Evolutionary conservation across 1,284 basidiomycete genomes (phyloP), one percentile per base, ranked within the genome.

Genomic region (Filobasidium uniguttulatum): DNA sequence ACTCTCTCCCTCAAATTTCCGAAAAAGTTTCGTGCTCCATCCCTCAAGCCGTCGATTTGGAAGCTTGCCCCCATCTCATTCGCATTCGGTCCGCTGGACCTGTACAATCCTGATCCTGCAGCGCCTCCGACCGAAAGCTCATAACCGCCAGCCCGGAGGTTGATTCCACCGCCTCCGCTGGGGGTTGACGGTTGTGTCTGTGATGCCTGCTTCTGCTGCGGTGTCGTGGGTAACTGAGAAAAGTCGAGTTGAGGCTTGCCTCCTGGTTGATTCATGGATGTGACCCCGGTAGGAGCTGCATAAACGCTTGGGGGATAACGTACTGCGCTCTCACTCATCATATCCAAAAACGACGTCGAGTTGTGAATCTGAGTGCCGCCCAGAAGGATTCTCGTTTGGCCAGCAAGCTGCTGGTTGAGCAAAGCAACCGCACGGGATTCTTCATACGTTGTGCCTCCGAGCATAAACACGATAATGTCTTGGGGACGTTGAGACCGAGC

Each of bases 301-400:
- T 68, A 69, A 23, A 71, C 65, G 4, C 55, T 55, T 15, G 63
- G 60, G n/a, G 65, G 63, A 55, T 60, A 69, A 36, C 66, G 58
- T 34, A 65, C 63, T 0, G 68, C 69, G 5, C 60, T 59, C 9
- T 58, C 49, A 19, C 61, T 60, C 20, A 71, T 62, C 69, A 70
- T 71, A 25, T 68, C 62, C 31, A 71, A 57, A 59, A 71, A 71
- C 86, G 80, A 85, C 17, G 80, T 80, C 3, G 89, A 93, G 64
- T 94, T 96, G 66, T 91, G 89, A 15, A 97, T 77, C 56, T 82
- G 90, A 35, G 86, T 91, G 9, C 91, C 90, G 8, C 91, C 90
- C 2, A 97, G 78, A 3, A 97, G 68, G 40, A 94, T 72, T 22
- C 89, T 75, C 20, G 64, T 65, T 3, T 76, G 74, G n/a, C 77